phyloP scores from a whole-genome alignment of 768 basidiomycete genomes.

The Cantharellus anzutake region DNA sequence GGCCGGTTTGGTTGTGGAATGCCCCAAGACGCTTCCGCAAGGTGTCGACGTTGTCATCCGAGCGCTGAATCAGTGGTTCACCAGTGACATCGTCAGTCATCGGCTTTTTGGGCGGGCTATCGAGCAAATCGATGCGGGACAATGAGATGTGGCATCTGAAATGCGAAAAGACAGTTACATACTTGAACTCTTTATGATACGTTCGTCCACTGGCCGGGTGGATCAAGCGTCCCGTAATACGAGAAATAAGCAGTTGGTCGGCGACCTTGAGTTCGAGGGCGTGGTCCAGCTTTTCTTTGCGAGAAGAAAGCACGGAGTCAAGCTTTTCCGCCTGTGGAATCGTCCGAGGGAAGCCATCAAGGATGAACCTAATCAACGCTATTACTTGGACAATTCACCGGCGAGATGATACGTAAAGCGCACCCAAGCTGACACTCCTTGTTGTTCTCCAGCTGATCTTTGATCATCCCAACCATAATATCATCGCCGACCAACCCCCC shows the following conservation, averaged over 20 bases:
- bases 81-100: conserved; percentile 88
- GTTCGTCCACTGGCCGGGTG: conserved; percentile 78
- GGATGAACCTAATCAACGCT: conserved; percentile 52
- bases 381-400: not conserved
- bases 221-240: conserved; percentile 90
- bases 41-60: conserved; percentile 95
- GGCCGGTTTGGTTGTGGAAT: conserved; percentile 90
- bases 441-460: conserved; percentile 87
- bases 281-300: conserved; percentile 80
- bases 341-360: conserved; percentile 98
- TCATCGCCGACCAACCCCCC: conserved; percentile 93
- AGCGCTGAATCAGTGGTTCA: conserved; percentile 89
- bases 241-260: conserved; percentile 88
- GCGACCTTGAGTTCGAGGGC: conserved; percentile 84
- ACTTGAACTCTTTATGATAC: conserved; percentile 94
- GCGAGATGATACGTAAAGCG: conserved; percentile 17
- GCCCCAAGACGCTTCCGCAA: conserved; percentile 70
- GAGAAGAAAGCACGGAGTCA: conserved; percentile 65
- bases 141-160: not conserved
- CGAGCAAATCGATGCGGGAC: not conserved
- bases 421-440: conserved; percentile 88
- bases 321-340: conserved; percentile 94
- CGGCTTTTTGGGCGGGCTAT: conserved; percentile 91
- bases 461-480: conserved; percentile 96
- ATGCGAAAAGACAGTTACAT: conserved; percentile 17